Percentiles rank a stretch among this genome's conserved stretches.
These are phyloP conservation scores for Penicillium lividum DNA, from an alignment of 495 filamentous ascomycete genomes.

Conservation along the genomic window DNA sequence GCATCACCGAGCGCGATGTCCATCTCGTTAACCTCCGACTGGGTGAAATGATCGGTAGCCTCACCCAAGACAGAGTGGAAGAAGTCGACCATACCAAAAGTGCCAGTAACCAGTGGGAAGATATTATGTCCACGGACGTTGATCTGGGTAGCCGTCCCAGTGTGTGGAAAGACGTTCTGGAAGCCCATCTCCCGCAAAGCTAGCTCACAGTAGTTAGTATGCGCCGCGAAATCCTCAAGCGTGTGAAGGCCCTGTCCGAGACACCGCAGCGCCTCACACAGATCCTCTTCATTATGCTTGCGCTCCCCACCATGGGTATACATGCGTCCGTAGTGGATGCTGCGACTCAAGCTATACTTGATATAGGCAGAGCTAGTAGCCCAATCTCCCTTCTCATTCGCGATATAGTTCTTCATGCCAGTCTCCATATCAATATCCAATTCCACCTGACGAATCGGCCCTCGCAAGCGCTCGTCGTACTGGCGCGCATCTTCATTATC, in stretches of 20 bases:
- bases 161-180: slow-evolving; percentile 80
- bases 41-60: slow-evolving; percentile 92
- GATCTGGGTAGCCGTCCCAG: slow-evolving; percentile 72
- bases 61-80: slow-evolving; percentile 96
- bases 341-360: slow-evolving; percentile 76
- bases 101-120: slow-evolving; percentile 87
- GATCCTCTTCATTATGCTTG: slow-evolving; percentile 76
- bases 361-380: slow-evolving; percentile 91
- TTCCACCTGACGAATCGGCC: slow-evolving; percentile 71
- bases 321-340: slow-evolving; percentile 85
- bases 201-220: slow-evolving; percentile 93
- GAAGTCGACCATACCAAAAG: slow-evolving; percentile 93
- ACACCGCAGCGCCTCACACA: slow-evolving; percentile 85
- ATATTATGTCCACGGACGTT: slow-evolving; percentile 71
- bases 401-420: slow-evolving; percentile 99
- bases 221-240: slow-evolving; percentile 92
- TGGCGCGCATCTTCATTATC: slow-evolving; percentile 83
- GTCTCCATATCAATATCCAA: slow-evolving; percentile 80
- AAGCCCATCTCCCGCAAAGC: slow-evolving; percentile 83
- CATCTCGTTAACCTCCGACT: slow-evolving; percentile 90
- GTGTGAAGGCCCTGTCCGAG: slow-evolving; percentile 92
- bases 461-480: slow-evolving; percentile 80
- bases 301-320: slow-evolving; percentile 71
- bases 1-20: slow-evolving; percentile 70
- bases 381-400: slow-evolving; percentile 82